Evolutionary conservation across 106 monocot genomes (phyloP), one percentile per base, ranked within the genome.

Genomic region (Phalaenopsis aphrodite): DNA sequence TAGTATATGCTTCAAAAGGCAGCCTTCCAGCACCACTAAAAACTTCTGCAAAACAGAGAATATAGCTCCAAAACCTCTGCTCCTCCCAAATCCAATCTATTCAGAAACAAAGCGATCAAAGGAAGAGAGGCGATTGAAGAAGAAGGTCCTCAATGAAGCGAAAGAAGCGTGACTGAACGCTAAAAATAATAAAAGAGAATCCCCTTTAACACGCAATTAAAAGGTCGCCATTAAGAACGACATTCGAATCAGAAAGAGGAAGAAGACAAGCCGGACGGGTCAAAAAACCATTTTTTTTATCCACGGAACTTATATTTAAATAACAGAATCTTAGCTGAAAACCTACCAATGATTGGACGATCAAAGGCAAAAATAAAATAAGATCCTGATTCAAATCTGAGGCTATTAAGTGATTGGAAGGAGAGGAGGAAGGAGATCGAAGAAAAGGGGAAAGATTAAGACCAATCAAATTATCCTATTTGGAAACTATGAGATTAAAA

Each of bases 191-290:
- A 12, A 57, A 65, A 65, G 23, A 24, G 64, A 21, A 24, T 21
- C 64, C 64, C 24, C n/a, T 65, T 65, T 65, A 9, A 65, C 64
- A 65, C 64, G 64, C 64, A 65, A 65, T 65, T 23, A 52, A 52
- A 52, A 52, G 23, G 19, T 65, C n/a, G 64, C 64, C 19, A 24
- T 21, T 21, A 24, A 65, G 64, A 11, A 65, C n/a, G 24, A 21
- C 4, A 65, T 65, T 21, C 24, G 64, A 19, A 65, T 65, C 24
- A 65, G 23, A 19, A 65, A 21, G 11, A 21, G n/a, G 9, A 11
- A 3, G 14, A 65, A 21, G 5, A 65, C 64, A 21, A 65, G n/a
- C 64, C 23, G 21, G 24, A 24, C 24, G 24, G 24, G 9, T 5
- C 5, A 65, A 65, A 21, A 19, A 65, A 24, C 19, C 4, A n/a